Base-by-base conservation (phyloP, 768 basidiomycete species). In the Amanita muscaria region DNA sequence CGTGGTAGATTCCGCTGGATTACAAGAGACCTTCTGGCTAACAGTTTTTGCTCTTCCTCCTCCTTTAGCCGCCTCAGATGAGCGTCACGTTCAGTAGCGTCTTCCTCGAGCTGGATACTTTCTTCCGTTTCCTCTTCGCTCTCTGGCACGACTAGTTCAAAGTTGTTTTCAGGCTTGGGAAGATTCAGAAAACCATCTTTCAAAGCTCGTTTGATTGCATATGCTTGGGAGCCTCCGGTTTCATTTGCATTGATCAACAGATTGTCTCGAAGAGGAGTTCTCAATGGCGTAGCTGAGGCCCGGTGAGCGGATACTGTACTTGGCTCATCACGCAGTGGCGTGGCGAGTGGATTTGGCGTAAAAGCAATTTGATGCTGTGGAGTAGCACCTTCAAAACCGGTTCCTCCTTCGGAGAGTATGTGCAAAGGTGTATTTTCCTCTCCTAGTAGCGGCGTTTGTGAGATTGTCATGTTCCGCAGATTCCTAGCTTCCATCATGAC, bases 361-460 rank as follows among this genome's bases (percentile, higher is more conserved):
- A 93, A 91, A 0, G 88, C 76, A 22, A 88, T 83, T 52, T 82
- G 80, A 53, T 90, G 90, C 16, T 78, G 82, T n/a, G 96, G 96
- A 3, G 94, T 97, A 0, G 92, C 94, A 35, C 92, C 76, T 59
- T 92, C 92, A 58, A 90, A 99, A 2, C 96, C 96, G 5, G 91
- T 90, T 10, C 89, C 88, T 11, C 80, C 83, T n/a, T 70, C 76
- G 16, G 79, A 69, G 2, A 71, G 70, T 5, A 67, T 63, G 58
- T 93, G 94, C 38, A 98, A 61, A 10, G 93, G 96, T 0, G 96
- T 98, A 62, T 99, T 99, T 64, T 98, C 94, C 39, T 98, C 90
- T 3, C 96, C 96, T 10, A 98, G 75, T 2, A 99, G 70, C 12
- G 96, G 96, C 0, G 96, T 99, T 64, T 98, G 93, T 3, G 77